Evolutionary conservation across 2,329 filamentous ascomycete species (phyloP).

Genomic region (Huntiella bhutanensis): DNA sequence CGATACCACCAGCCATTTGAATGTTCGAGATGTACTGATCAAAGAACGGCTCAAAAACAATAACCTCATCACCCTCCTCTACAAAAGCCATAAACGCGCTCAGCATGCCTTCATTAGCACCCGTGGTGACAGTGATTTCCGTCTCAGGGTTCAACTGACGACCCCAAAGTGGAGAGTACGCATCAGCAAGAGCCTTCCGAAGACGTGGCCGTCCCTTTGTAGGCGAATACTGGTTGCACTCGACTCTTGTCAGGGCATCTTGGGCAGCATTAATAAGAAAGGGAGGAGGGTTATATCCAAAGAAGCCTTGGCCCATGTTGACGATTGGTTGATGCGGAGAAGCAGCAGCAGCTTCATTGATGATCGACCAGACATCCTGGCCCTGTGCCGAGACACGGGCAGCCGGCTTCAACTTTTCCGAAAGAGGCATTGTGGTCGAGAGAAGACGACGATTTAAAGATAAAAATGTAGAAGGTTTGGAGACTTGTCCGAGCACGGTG

Average conservation of each 20-base stretch:
- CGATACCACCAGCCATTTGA: conserved; percentile 88
- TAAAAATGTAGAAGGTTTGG: too few relatives aligned
- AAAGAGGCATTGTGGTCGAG: conserved; percentile 17
- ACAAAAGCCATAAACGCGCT: conserved; percentile 97
- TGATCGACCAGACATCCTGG: conserved; percentile 40
- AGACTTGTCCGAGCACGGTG: too few relatives aligned
- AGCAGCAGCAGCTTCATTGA: conserved; percentile 45
- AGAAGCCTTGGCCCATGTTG: conserved; percentile 53
- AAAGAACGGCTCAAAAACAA: conserved; percentile 96
- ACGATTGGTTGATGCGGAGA: conserved; percentile 45
- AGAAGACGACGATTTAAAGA: too few relatives aligned
- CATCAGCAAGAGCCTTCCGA: conserved; percentile 80
- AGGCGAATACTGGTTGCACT: conserved; percentile 97
- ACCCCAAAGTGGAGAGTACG: conserved; percentile 81
- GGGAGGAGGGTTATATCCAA: conserved; percentile 81
- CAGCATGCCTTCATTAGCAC: conserved; percentile 80
- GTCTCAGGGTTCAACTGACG: conserved; percentile 68
- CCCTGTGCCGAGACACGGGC: conserved; percentile 29
- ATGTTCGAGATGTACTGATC: conserved; percentile 99
- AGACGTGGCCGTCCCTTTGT: conserved; percentile 83
- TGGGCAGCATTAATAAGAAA: conserved; percentile 90
- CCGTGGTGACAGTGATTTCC: conserved; percentile 87
- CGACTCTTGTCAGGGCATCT: conserved; percentile 68
- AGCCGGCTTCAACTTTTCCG: conserved; percentile 30
- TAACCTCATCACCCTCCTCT: conserved; percentile 86